These are phyloP conservation scores for Pyracantha coccinea DNA, from an alignment of 331 rosid species.

Conservation along the genomic window DNA sequence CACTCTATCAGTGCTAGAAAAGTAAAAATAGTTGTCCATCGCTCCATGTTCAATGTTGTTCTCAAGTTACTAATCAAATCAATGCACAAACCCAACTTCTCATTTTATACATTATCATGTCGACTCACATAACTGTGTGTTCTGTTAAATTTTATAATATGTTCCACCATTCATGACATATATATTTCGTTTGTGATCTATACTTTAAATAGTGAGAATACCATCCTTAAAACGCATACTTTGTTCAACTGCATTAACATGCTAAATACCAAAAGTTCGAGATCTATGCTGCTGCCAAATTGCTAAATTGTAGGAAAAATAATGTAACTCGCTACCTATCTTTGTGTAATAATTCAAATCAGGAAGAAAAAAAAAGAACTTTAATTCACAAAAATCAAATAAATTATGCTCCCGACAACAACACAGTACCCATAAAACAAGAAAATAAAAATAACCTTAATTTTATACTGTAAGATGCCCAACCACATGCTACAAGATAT, in stretches of 20 bases:
- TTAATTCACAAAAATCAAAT: background rate
- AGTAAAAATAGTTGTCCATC: background rate
- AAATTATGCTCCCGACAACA: background rate
- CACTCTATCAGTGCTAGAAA: background rate
- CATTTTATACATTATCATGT: background rate
- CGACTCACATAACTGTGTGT: background rate
- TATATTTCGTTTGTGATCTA: background rate
- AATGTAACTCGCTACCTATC: background rate
- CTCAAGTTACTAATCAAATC: background rate
- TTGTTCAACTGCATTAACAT: background rate
- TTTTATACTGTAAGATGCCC: background rate
- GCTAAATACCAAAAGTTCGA: background rate
- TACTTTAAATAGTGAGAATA: background rate
- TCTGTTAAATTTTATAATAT: background rate
- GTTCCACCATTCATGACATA: background rate
- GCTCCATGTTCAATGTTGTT: background rate
- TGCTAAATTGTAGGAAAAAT: background rate
- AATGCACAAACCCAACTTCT: background rate
- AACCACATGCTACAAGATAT: slow-evolving; percentile 1
- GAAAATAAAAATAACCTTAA: background rate
- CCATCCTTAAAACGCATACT: background rate
- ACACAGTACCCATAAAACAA: background rate
- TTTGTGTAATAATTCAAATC: background rate
- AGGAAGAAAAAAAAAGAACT: background rate
- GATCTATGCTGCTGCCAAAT: background rate